A percentile compares a stretch with the other conserved stretches of the same genome.
phyloP scores from a whole-genome alignment of 73 alveolate genomes.

The Tetrahymena thermophila region DNA sequence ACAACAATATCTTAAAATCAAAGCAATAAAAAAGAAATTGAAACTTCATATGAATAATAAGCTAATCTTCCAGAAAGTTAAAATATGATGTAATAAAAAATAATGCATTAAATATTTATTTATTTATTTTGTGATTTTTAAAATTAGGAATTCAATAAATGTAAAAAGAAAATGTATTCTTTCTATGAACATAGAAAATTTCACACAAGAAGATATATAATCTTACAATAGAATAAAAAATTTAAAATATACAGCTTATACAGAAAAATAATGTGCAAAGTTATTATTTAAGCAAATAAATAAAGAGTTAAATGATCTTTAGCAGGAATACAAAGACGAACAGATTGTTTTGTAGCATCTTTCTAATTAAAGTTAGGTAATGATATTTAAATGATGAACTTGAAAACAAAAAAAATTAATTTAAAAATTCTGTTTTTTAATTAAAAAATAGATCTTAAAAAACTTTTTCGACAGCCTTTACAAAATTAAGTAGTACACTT shows the following conservation, averaged over 20 bases:
- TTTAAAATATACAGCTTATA: not conserved
- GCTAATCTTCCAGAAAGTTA: not conserved
- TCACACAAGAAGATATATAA: not conserved
- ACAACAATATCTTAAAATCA: no score
- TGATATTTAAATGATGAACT: not conserved
- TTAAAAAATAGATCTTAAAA: no score
- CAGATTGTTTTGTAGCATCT: not conserved
- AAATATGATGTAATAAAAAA: not conserved
- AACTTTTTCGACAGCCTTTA: no score
- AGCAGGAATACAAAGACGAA: not conserved
- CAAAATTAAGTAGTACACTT: no score
- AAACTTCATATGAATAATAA: no score
- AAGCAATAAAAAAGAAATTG: no score
- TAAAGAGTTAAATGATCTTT: not conserved
- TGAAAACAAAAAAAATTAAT: no score
- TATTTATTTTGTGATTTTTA: not conserved
- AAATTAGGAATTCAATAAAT: not conserved
- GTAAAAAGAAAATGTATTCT: not conserved
- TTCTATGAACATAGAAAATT: not conserved
- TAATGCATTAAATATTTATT: not conserved
- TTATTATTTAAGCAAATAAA: not conserved
- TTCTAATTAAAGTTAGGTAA: not conserved
- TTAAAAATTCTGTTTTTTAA: no score
- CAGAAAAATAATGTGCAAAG: not conserved
- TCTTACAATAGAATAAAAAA: not conserved